Percentiles rank a stretch among this genome's conserved stretches.
These are phyloP conservation scores for Colletotrichum lini DNA, from an alignment of 2,329 filamentous ascomycete genomes.

Conservation along the genomic window DNA sequence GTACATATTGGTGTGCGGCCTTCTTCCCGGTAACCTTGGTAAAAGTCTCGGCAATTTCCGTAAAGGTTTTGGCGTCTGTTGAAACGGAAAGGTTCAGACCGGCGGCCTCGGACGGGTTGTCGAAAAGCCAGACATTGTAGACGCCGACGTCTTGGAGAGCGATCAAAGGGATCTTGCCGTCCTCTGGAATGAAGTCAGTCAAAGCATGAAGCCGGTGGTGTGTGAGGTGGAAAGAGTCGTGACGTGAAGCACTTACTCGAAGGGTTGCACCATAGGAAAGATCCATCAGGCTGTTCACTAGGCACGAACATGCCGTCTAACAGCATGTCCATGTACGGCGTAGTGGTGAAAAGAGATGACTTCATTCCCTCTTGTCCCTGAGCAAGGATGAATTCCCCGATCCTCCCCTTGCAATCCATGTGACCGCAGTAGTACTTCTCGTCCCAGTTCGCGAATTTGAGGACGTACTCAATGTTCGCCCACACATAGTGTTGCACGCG, in stretches of 20 bases:
- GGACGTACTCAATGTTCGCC: conserved; percentile 39
- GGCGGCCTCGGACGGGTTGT: conserved; percentile 43
- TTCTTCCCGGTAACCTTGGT: conserved; percentile 29
- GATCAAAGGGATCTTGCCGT: conserved; percentile 43
- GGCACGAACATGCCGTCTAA: conserved; percentile 29
- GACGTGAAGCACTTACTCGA: not conserved
- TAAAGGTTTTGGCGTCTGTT: conserved; percentile 45
- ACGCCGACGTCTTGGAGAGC: conserved; percentile 46
- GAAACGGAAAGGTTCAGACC: conserved; percentile 47
- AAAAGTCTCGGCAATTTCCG: conserved; percentile 32
- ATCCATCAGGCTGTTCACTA: conserved; percentile 37
- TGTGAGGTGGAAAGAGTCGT: too few species aligned
- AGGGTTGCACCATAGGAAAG: conserved; percentile 1
- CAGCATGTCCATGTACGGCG: conserved; percentile 47
- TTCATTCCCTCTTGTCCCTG: conserved; percentile 43
- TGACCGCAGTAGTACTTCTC: conserved; percentile 42
- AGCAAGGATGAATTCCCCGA: conserved; percentile 43
- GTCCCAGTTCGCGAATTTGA: conserved; percentile 36
- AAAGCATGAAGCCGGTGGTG: not conserved
- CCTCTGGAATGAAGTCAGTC: not conserved
- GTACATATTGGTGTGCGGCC: not conserved
- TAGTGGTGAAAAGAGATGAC: conserved; percentile 43
- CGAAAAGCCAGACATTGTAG: conserved; percentile 48
- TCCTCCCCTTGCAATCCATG: conserved; percentile 45
- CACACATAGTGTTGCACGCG: conserved; percentile 46